Conservation (phyloP, 2,329 filamentous ascomycete genomes). For the Colletotrichum caudatum region DNA sequence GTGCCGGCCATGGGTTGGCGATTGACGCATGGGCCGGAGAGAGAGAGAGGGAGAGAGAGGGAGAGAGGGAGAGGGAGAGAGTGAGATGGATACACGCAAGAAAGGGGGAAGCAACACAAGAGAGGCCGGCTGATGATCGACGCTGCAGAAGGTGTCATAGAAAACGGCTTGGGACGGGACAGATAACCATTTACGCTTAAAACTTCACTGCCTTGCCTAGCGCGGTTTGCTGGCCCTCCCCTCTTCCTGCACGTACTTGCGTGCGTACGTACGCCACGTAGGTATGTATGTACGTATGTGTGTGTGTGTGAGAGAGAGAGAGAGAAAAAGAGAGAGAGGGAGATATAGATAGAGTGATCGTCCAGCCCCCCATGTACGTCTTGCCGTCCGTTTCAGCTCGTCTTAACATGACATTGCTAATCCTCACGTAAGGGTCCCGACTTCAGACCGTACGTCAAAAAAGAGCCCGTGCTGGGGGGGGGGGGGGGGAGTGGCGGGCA, state of each 20-base stretch:
- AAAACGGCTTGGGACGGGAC: slow-evolving; percentile 26
- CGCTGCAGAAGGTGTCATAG: slow-evolving; percentile 36
- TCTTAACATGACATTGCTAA: slow-evolving; percentile 9
- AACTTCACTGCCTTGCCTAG: slow-evolving; percentile 2
- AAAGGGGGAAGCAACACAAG: not conserved
- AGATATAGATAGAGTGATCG: too few species aligned
- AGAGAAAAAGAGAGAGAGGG: not conserved
- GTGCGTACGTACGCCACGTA: too few species aligned
- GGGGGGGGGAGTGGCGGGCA: too few species aligned
- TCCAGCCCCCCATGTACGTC: not conserved
- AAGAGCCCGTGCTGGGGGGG: not conserved
- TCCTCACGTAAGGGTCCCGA: not conserved
- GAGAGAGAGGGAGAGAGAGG: too few species aligned
- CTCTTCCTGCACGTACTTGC: not conserved
- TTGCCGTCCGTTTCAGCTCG: slow-evolving; percentile 21
- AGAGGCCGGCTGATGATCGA: slow-evolving; percentile 28
- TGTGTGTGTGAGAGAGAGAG: too few species aligned
- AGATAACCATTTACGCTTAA: slow-evolving; percentile 39
- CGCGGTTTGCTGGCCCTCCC: not conserved
- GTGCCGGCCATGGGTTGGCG: too few species aligned
- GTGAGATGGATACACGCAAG: not conserved
- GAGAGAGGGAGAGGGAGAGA: not conserved
- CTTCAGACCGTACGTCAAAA: slow-evolving; percentile 8
- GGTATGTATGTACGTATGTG: too few species aligned
- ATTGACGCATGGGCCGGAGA: too few species aligned